These are phyloP conservation scores for Thyridium curvatum DNA, from an alignment of 2,329 filamentous ascomycete genomes.

Conservation along the genomic window DNA sequence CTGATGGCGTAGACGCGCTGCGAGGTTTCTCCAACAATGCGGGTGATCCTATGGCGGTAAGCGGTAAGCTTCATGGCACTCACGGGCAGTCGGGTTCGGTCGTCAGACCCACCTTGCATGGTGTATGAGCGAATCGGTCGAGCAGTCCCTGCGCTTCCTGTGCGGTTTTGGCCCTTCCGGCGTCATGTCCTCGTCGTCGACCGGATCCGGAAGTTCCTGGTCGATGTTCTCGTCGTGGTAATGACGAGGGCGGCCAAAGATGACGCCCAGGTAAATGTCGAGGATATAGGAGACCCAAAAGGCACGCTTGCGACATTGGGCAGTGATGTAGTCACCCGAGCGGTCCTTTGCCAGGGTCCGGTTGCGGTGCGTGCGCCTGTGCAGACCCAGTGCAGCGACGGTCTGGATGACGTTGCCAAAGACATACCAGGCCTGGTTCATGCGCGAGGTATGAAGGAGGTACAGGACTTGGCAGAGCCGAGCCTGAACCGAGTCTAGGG, in stretches of 20 bases:
- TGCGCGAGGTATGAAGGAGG: conserved; percentile 48
- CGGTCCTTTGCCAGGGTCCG: conserved; percentile 10
- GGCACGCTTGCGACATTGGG: conserved; percentile 47
- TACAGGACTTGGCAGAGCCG: conserved; percentile 51
- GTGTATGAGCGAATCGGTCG: conserved; percentile 40
- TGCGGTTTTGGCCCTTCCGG: conserved; percentile 22
- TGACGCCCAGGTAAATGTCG: conserved; percentile 58
- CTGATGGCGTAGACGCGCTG: conserved; percentile 32
- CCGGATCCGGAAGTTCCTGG: conserved; percentile 47
- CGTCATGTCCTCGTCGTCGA: conserved; percentile 53
- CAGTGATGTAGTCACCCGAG: conserved; percentile 35
- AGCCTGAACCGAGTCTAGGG: conserved; percentile 49
- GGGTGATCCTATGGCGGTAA: conserved; percentile 18
- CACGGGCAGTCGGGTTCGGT: too few species aligned
- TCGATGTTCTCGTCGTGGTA: conserved; percentile 60
- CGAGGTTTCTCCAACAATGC: conserved; percentile 30
- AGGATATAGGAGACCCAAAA: conserved; percentile 59
- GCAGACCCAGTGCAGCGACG: conserved; percentile 33
- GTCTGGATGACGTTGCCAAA: conserved; percentile 52
- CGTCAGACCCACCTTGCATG: too few species aligned
- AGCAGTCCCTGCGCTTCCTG: conserved; percentile 31
- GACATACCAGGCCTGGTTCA: conserved; percentile 55
- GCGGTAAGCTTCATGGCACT: too few species aligned
- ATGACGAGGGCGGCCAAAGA: conserved; percentile 53
- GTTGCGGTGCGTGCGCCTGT: conserved; percentile 15